Evolutionary conservation across 2,329 filamentous ascomycete genomes (phyloP), one percentile per base, ranked within the genome.

Genomic region (Coniochaeta ligniaria): DNA sequence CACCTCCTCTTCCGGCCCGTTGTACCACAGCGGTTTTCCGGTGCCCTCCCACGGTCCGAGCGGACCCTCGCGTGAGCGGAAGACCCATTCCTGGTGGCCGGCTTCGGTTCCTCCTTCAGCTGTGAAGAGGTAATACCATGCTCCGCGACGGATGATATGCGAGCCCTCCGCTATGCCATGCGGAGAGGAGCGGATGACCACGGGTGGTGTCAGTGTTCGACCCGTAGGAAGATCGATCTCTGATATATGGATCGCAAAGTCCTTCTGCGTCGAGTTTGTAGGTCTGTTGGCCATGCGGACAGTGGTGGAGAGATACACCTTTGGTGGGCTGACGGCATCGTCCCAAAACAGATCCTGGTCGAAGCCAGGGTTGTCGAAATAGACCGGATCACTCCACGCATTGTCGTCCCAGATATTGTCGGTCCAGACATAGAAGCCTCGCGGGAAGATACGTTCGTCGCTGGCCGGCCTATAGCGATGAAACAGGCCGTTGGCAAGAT

Each of bases 301-400:
- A 3, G 72, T 76, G 22, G 75, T 75, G 59, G 79, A 81, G 0
- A 84, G 74, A 60, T 83, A 83, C 1, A 77, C 76, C 1, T 60
- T 75, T 79, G 54, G 31, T 31, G 54, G 54, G 11, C 72, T 76
- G 14, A 63, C 64, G 41, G 80, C 74, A 7, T 80, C 76, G 43
- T 82, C 80, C 75, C 76, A 83, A 65, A 81, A 82, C 1, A 76
- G 62, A 68, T 82, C 80, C 67, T 82, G 80, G 62, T 83, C 80
- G 59, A 82, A 82, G 1, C 80, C 80, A 1, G 78, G 73, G 50
- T 81, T 78, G 59, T 83, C 81, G 63, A 84, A 82, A 62, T 78
- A 82, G 0, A 81, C 69, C 0, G 81, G 80, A 54, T 84, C 80
- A 5, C 78, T 81, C 81, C 81, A 84, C 3, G 76, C 72, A 7